Base-by-base conservation (phyloP, 108 stramenopile species). In the Discostella stelligeroides region DNA sequence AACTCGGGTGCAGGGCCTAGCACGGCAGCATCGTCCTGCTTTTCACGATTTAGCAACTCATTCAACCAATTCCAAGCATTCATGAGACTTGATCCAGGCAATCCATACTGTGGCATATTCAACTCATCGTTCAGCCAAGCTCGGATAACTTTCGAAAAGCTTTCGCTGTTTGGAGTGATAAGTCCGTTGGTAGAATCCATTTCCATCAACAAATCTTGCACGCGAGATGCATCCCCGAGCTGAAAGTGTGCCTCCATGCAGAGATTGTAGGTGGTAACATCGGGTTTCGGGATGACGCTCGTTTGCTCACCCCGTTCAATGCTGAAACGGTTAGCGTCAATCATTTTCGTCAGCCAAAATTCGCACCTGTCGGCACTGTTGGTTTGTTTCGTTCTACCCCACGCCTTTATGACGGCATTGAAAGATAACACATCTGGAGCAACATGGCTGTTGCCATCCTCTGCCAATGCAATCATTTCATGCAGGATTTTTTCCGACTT, bases 301-400 rank as follows among this genome's bases (percentile, higher is more conserved):
- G 24, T 30, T 21, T 78, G 45, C 45, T 66, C 65, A 37, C 76
- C 81, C 10, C 73, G 60, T n/a, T n/a, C n/a, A n/a, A n/a, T n/a
- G n/a, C n/a, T n/a, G n/a, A n/a, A n/a, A n/a, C n/a, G n/a, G n/a
- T n/a, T n/a, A n/a, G n/a, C n/a, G n/a, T n/a, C n/a, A 69, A 88
- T 86, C 62, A 88, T 83, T 49, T 85, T 75, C 21, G 79, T 65
- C 4, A 94, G 75, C 92, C 90, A 94, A 78, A 82, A 94, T 49
- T 73, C 48, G 18, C 83, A 84, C 3, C 88, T 75, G 65, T 73
- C 67, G 34, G 83, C 88, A 24, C 83, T 67, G 51, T 83, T 85
- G 10, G 59, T 53, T 39, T 83, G 74, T 14, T 55, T 72, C 0
- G 90, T 73, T 51, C 76, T 83, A 10, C 76, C 75, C 90, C 90